Conservation (phyloP, 1,284 basidiomycete species). For the Apiotrichum siamense region DNA sequence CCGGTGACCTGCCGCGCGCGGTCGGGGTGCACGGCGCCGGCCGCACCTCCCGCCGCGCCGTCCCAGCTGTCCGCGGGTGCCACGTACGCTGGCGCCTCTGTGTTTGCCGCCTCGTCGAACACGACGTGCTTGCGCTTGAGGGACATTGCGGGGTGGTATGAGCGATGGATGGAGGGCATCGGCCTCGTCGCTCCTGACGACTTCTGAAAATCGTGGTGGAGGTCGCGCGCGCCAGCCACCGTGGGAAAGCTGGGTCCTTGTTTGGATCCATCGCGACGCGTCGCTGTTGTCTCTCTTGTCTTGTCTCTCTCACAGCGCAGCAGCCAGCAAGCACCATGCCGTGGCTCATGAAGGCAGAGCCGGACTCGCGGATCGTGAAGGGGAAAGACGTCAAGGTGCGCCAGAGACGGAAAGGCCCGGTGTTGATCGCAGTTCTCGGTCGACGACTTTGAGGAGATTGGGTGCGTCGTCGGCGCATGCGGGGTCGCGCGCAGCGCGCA, state of each 20-base stretch:
- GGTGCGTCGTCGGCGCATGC: slow-evolving; percentile 22
- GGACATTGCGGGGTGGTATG: slow-evolving; percentile 6
- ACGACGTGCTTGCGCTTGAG: slow-evolving; percentile 30
- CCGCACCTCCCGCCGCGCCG: background rate
- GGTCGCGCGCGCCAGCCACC: slow-evolving; percentile 3
- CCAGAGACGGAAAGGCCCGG: background rate
- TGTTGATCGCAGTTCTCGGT: slow-evolving; percentile 67
- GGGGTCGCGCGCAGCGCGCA: too few species aligned
- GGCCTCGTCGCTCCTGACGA: background rate
- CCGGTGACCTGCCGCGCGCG: slow-evolving; percentile 5
- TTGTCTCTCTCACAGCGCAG: too few species aligned
- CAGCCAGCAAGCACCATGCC: slow-evolving; percentile 42
- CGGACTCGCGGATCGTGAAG: slow-evolving; percentile 77
- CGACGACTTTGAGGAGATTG: slow-evolving; percentile 72
- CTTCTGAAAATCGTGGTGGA: background rate
- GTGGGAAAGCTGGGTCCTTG: slow-evolving; percentile 17
- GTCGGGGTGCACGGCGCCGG: slow-evolving; percentile 8
- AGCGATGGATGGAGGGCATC: background rate
- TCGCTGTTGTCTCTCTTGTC: too few species aligned
- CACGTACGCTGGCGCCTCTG: too few species aligned
- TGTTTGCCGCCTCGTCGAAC: slow-evolving; percentile 17
- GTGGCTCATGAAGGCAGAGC: slow-evolving; percentile 90
- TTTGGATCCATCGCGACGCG: too few species aligned
- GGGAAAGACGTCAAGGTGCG: slow-evolving; percentile 82
- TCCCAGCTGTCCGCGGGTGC: background rate